Base-by-base conservation (phyloP, 306 rosid genomes). In the Dalbergia oliveri region DNA sequence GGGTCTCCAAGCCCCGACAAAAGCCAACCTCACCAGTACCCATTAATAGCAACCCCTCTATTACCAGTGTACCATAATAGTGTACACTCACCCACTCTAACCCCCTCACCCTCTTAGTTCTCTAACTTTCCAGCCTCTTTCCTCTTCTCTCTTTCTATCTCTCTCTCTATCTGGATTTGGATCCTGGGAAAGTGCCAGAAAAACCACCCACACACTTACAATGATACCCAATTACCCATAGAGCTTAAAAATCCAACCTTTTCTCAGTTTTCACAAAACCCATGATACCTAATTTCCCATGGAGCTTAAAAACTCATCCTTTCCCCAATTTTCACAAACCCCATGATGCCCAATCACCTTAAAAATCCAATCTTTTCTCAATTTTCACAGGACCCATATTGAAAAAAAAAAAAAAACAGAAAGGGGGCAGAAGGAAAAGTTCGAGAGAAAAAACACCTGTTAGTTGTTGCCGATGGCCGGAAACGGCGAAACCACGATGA, bases 1-100 rank as follows among this genome's bases (percentile, higher is more conserved):
- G 91, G 82, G 54, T 79, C 79, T 81, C 70, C 47, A 75, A 39
- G 53, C 56, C 14, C 65, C 65, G 68, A 76, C 77, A 81, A 76
- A 66, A 70, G 15, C 73, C 50, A 10, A 16, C 57, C 64, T 8
- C 64, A 59, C 64, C 79, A 15, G 39, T 50, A 9, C 58, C 11
- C 69, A 14, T 45, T 57, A 56, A 73, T 72, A 35, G 51, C 78
- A 58, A 19, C 61, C 68, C 54, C 71, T 15, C 11, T 23, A 14
- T 56, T 54, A 69, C 15, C 0, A 37, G 41, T 37, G 41, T 37
- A 37, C 41, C 41, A 37, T 6, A 37, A 1, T 23, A 50, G 18
- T 50, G 16, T 71, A 34, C 19, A 11, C 57, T 12, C 19, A 12
- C 57, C 57, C 57, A 50, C 57, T 14, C 13, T 50, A 12, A 1